Conservation (phyloP, 805 yeast genomes). For the Metschnikowia anglica region DNA sequence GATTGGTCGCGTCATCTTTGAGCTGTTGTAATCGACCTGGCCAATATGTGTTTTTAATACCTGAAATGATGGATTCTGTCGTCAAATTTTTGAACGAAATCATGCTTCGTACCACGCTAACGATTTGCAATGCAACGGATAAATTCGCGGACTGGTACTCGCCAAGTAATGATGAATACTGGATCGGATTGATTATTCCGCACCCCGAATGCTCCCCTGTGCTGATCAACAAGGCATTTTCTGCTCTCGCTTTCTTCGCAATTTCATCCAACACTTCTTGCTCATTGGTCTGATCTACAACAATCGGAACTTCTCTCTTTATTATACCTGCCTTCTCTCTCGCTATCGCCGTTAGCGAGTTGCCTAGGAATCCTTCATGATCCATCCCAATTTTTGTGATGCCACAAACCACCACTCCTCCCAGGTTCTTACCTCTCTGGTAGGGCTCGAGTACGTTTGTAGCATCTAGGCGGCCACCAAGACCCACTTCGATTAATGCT, state of each 20-base stretch:
- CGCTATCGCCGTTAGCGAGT: constrained; percentile 64
- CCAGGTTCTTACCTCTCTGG: background rate
- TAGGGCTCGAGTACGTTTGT: constrained; percentile 62
- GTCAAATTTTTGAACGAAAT: constrained; percentile 30
- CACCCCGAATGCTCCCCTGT: constrained; percentile 20
- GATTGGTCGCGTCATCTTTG: constrained; percentile 23
- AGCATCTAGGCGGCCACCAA: constrained; percentile 89
- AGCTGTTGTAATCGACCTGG: constrained; percentile 78
- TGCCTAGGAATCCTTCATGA: constrained; percentile 77
- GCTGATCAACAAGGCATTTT: constrained; percentile 28
- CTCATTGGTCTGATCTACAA: constrained; percentile 29
- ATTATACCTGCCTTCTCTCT: constrained; percentile 84
- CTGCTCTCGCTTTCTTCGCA: constrained; percentile 30
- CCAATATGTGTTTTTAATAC: constrained; percentile 65
- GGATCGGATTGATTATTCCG: constrained; percentile 25
- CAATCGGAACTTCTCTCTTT: constrained; percentile 57
- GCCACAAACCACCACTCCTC: constrained; percentile 60
- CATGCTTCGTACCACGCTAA: constrained; percentile 36
- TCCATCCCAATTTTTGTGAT: constrained; percentile 86
- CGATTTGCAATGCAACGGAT: constrained; percentile 60
- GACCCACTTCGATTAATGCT: constrained; percentile 90
- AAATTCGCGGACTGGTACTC: constrained; percentile 70
- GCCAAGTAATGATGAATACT: constrained; percentile 65
- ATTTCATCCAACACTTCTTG: constrained; percentile 50
- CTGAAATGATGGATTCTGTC: constrained; percentile 40